phyloP scores from a whole-genome alignment of 2,329 filamentous ascomycete species.

The Ramularia collo-cygni region DNA sequence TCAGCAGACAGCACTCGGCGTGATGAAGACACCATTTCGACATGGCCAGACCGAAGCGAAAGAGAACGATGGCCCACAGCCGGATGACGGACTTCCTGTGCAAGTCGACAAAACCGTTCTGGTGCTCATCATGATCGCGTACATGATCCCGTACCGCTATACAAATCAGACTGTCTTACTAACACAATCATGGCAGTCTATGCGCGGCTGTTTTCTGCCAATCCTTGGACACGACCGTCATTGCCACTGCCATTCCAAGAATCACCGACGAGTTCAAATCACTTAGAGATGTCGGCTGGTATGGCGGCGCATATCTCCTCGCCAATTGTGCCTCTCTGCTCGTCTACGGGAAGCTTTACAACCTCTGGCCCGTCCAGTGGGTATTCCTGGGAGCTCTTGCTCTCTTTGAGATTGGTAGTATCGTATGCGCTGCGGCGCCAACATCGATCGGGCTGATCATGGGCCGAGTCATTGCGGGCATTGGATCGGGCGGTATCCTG shows the following conservation, averaged over 20 bases:
- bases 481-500: constrained; percentile 46
- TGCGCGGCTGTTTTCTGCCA: no score
- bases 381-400: constrained; percentile 45
- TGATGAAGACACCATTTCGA: no score
- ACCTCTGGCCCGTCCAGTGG: constrained; percentile 49
- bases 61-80: no score
- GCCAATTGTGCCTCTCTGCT: constrained; percentile 36
- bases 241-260: constrained; percentile 33
- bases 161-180: no score
- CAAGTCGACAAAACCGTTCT: no score
- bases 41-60: no score
- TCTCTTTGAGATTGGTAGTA: constrained; percentile 45
- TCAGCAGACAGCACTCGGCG: no score
- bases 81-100: no score
- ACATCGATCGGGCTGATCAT: constrained; percentile 49
- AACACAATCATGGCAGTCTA: no score
- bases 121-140: no score
- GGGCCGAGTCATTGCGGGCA: constrained; percentile 49
- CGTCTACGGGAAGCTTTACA: constrained; percentile 52
- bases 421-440: constrained; percentile 46
- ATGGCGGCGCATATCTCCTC: constrained; percentile 38
- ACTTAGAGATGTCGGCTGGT: constrained; percentile 42
- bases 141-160: no score
- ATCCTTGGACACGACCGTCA: constrained; percentile 34
- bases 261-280: constrained; percentile 45